Base-by-base conservation (phyloP, 1,139 yeast species). In the Petasospora rhodanensis region DNA sequence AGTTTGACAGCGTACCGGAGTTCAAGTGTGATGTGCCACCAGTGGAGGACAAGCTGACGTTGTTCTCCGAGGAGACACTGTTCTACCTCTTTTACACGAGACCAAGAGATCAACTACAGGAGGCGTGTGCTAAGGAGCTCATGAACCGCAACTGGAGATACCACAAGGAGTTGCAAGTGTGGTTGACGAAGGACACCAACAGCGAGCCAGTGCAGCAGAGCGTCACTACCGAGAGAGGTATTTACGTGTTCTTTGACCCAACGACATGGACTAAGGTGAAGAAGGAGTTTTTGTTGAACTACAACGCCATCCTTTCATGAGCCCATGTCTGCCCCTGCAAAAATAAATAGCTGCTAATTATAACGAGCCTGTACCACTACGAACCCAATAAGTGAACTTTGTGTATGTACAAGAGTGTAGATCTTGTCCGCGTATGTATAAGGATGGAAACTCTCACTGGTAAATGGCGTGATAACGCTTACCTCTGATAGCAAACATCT, bases 181-280 rank as follows among this genome's bases (percentile, higher is more conserved):
- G 98, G 98, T 66, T 93, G 41, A 91, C 98, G 12, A 93, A 91
- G 59, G 96, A 89, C 52, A 85, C 95, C 24, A 75, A 78, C 50
- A 79, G 81, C 43, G 97, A 91, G 56, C 96, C 97, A 1, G 75
- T 85, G 12, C 81, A 80, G 47, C 87, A 86, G 36, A 76, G 86
- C 19, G 82, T 79, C 34, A 84, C 83, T 43, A 87, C 91, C 31
- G 98, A 93, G 61, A 76, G 91, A 43, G 97, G 98, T 2, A 81
- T 89, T n/a, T 93, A 91, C 57, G 81, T 89, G 28, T 91, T 93
- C 58, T 93, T 93, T 57, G 98, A 93, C 54, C 97, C 97, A 5
- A 86, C 81, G 46, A 76, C 83, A 41, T 93, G 99, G 99, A 95
- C 86, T 52, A 85, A 86, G 61, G 87, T 91, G 46, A 87, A 84